Conservation (phyloP, 1,284 basidiomycete genomes). For the Apiotrichum gracile region DNA sequence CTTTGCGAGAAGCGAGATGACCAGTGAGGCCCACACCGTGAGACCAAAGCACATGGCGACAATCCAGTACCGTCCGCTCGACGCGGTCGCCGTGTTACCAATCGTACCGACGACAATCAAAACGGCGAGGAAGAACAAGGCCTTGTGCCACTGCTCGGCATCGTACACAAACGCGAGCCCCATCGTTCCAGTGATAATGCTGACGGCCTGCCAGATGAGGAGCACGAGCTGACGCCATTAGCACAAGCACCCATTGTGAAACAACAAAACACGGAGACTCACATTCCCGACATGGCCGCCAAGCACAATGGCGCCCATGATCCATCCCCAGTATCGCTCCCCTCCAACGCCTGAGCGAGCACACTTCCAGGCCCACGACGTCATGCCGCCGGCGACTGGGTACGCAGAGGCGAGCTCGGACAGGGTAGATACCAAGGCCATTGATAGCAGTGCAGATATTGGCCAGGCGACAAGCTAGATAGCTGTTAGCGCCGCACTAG, state of each 20-base stretch:
- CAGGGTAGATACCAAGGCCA: constrained; percentile 37
- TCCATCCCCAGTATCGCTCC: constrained; percentile 45
- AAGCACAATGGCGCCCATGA: constrained; percentile 41
- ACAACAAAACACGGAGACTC: constrained; percentile 6
- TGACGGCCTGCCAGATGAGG: constrained; percentile 36
- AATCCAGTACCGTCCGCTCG: constrained; percentile 41
- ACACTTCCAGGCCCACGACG: constrained; percentile 45
- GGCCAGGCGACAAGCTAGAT: constrained; percentile 44
- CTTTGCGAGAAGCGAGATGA: constrained; percentile 35
- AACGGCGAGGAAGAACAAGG: constrained; percentile 38
- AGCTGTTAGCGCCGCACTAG: not conserved
- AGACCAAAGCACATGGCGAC: constrained; percentile 20
- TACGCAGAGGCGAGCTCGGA: constrained; percentile 45
- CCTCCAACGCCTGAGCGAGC: constrained; percentile 41
- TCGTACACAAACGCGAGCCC: constrained; percentile 28
- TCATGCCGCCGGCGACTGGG: constrained; percentile 46
- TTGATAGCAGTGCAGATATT: constrained; percentile 32
- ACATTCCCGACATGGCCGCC: constrained; percentile 45
- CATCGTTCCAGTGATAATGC: constrained; percentile 40
- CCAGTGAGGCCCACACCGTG: constrained; percentile 32
- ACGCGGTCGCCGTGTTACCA: constrained; percentile 36
- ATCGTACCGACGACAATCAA: constrained; percentile 33
- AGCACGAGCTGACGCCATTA: constrained; percentile 29
- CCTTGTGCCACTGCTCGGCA: constrained; percentile 29
- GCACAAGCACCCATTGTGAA: not conserved